These are phyloP conservation scores for Orbilia blumenaviensis DNA, from an alignment of 2,329 filamentous ascomycete species.

Conservation along the genomic window DNA sequence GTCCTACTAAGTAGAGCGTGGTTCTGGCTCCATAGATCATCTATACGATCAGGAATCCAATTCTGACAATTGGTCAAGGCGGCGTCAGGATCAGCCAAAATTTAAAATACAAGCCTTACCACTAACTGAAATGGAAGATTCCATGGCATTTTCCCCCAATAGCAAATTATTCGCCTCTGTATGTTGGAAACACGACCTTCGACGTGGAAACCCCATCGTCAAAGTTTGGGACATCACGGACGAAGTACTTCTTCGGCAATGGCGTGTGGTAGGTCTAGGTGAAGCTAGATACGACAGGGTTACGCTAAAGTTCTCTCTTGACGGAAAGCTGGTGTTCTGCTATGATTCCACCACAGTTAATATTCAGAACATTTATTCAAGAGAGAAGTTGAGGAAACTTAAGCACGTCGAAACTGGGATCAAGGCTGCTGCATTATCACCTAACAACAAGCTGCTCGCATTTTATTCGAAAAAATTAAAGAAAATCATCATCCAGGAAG, in stretches of 20 bases:
- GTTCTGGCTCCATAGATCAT: no score
- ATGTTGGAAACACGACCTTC: constrained; percentile 77
- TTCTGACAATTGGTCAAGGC: no score
- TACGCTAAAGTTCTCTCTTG: neutral
- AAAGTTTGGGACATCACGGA: neutral
- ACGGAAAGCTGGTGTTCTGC: neutral
- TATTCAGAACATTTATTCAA: neutral
- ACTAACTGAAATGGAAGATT: no score
- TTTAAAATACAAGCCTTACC: neutral
- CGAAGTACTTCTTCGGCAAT: neutral
- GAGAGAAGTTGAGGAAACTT: neutral
- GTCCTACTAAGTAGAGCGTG: no score
- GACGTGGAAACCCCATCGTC: neutral
- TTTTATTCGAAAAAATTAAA: neutral
- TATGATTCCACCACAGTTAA: neutral
- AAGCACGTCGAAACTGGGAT: neutral
- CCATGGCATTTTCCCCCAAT: constrained; percentile 69
- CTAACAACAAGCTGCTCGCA: neutral
- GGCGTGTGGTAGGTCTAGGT: neutral
- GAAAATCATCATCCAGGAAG: neutral
- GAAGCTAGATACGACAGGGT: no score
- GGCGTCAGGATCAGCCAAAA: neutral
- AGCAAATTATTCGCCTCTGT: constrained; percentile 95
- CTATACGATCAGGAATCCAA: no score
- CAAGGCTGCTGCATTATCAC: neutral